Evolutionary conservation across 331 rosid species (phyloP).

Genomic region (Malus hybrid): DNA sequence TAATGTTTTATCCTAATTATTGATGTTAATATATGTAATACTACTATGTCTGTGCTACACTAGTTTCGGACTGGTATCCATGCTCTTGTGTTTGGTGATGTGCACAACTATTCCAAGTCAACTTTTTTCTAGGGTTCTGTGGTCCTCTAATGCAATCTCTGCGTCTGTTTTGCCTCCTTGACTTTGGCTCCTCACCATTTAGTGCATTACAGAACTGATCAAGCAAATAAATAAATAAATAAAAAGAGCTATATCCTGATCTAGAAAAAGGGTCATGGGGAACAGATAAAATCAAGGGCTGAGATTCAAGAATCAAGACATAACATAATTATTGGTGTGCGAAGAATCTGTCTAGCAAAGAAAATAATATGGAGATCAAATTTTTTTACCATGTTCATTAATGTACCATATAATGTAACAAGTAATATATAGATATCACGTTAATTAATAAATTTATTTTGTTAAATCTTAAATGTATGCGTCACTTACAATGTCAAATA

Average conservation of each 20-base stretch:
- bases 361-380: neutral
- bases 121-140: neutral
- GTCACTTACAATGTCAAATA: too few relatives aligned
- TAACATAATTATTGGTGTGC: neutral
- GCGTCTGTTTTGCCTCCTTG: neutral
- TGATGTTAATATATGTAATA: too few relatives aligned
- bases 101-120: neutral
- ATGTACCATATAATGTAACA: too few relatives aligned
- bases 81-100: too few relatives aligned
- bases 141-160: neutral
- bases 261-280: neutral
- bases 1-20: too few relatives aligned
- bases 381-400: too few relatives aligned
- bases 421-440: too few relatives aligned
- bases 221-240: neutral
- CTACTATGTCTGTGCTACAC: too few relatives aligned
- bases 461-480: too few relatives aligned
- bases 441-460: too few relatives aligned
- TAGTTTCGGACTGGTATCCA: too few relatives aligned
- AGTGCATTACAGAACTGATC: neutral
- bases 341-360: neutral
- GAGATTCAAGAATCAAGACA: neutral
- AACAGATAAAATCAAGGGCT: neutral
- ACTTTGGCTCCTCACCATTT: constrained; percentile 1
- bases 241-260: neutral